A percentile compares a stretch with the other conserved stretches of the same genome.
phyloP scores from a whole-genome alignment of 192 early-diverging fungal genomes.

The Backusella australiensis region DNA sequence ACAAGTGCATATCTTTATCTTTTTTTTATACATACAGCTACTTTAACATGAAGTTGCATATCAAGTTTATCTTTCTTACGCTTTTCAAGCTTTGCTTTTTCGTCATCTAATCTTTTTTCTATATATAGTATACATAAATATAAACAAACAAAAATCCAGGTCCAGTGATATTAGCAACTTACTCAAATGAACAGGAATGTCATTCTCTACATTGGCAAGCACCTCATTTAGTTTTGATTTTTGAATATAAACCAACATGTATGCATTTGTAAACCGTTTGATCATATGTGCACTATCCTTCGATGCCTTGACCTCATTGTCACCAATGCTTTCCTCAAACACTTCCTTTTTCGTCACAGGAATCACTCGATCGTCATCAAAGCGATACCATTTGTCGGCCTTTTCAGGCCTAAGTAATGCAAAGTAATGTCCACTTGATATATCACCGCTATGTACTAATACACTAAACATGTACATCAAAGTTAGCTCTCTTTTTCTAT shows the following conservation, averaged over 20 bases:
- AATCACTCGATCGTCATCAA: conserved; percentile 95
- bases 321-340: conserved; percentile 94
- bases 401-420: conserved; percentile 81
- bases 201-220: conserved; percentile 56
- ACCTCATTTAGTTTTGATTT: conserved; percentile 70
- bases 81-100: conserved; percentile 59
- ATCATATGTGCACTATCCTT: conserved; percentile 43
- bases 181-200: conserved; percentile 79
- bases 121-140: not conserved
- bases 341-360: conserved; percentile 80
- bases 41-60: conserved; percentile 63
- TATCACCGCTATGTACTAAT: conserved; percentile 92
- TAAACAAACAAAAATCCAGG: not conserved
- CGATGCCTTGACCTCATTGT: conserved; percentile 42
- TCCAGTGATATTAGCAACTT: conserved; percentile 15
- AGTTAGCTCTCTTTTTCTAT: not conserved
- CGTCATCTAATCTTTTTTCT: conserved; percentile 57
- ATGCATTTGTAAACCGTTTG: conserved; percentile 95
- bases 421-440: conserved; percentile 94
- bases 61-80: conserved; percentile 70
- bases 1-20: not conserved
- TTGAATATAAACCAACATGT: conserved; percentile 98
- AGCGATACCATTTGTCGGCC: conserved; percentile 87
- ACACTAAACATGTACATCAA: conserved; percentile 53
- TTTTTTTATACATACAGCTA: conserved; percentile 39